Evolutionary conservation across 2,329 filamentous ascomycete species (phyloP).

Genomic region (Diplodia seriata): DNA sequence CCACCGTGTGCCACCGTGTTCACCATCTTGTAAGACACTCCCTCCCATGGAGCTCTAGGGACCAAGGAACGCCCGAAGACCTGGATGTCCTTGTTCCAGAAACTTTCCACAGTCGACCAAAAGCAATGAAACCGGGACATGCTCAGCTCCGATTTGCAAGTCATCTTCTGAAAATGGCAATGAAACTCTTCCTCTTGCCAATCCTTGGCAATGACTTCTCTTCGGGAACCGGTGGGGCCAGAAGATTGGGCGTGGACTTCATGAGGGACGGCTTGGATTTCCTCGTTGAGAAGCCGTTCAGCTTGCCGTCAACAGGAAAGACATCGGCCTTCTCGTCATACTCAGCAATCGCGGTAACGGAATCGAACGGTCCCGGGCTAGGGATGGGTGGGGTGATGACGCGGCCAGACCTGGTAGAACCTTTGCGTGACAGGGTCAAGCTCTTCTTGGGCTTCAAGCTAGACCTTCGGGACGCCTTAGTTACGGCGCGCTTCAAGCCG

Average conservation of each 20-base stretch:
- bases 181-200: slow-evolving; percentile 56
- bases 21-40: slow-evolving; percentile 9
- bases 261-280: slow-evolving; percentile 32
- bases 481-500: slow-evolving; percentile 51
- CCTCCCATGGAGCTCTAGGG: neutral
- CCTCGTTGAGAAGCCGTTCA: slow-evolving; percentile 36
- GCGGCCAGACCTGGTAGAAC: slow-evolving; percentile 42
- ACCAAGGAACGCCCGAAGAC: neutral
- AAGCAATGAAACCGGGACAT: neutral
- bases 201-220: slow-evolving; percentile 46
- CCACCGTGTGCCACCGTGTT: slow-evolving; percentile 23
- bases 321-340: slow-evolving; percentile 23
- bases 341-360: slow-evolving; percentile 41
- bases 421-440: slow-evolving; percentile 45
- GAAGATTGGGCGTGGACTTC: slow-evolving; percentile 33
- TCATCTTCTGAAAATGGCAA: slow-evolving; percentile 52
- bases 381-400: slow-evolving; percentile 43
- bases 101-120: neutral
- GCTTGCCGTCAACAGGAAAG: slow-evolving; percentile 37
- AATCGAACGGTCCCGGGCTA: slow-evolving; percentile 47
- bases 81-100: slow-evolving; percentile 14
- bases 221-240: slow-evolving; percentile 44
- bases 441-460: slow-evolving; percentile 46
- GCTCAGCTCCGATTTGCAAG: slow-evolving; percentile 5
- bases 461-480: slow-evolving; percentile 47